Evolutionary conservation across 768 basidiomycete genomes (phyloP).

Genomic region (Termitomyces sp.): DNA sequence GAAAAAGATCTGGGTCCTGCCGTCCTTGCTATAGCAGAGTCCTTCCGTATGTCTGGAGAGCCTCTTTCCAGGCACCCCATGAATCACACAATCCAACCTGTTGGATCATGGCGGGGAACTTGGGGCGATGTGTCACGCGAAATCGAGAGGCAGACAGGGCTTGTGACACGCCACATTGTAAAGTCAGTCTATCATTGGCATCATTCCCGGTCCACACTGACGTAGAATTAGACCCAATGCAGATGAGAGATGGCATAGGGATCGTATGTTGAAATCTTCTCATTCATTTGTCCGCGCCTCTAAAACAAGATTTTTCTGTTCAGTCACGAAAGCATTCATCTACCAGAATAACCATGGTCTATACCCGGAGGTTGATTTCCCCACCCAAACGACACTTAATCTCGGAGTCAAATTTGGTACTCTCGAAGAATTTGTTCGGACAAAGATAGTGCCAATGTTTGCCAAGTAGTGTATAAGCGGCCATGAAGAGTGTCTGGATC

Average conservation of each 20-base stretch:
- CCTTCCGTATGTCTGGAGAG: constrained; percentile 4
- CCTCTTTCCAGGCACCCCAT: background rate
- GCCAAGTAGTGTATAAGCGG: background rate
- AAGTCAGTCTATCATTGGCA: constrained; percentile 1
- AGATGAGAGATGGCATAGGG: constrained; percentile 8
- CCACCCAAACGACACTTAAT: constrained; percentile 1
- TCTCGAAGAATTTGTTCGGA: constrained; percentile 12
- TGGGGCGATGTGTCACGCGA: constrained; percentile 14
- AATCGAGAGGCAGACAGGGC: constrained; percentile 12
- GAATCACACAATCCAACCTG: constrained; percentile 11
- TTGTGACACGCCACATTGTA: constrained; percentile 10
- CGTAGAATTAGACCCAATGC: constrained; percentile 2
- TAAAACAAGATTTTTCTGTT: too few species aligned
- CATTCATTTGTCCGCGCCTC: background rate
- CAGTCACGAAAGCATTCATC: constrained; percentile 13
- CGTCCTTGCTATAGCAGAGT: constrained; percentile 2
- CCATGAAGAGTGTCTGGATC: background rate
- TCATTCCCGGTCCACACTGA: background rate
- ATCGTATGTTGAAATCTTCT: constrained; percentile 2
- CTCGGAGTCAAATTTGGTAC: constrained; percentile 12
- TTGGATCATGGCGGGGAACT: constrained; percentile 14
- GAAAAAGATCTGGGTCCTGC: constrained; percentile 8
- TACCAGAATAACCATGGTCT: constrained; percentile 14
- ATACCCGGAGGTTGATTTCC: constrained; percentile 6
- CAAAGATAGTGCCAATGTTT: constrained; percentile 10